Conservation (phyloP, 2,329 filamentous ascomycete genomes). For the Penicillium sp. region DNA sequence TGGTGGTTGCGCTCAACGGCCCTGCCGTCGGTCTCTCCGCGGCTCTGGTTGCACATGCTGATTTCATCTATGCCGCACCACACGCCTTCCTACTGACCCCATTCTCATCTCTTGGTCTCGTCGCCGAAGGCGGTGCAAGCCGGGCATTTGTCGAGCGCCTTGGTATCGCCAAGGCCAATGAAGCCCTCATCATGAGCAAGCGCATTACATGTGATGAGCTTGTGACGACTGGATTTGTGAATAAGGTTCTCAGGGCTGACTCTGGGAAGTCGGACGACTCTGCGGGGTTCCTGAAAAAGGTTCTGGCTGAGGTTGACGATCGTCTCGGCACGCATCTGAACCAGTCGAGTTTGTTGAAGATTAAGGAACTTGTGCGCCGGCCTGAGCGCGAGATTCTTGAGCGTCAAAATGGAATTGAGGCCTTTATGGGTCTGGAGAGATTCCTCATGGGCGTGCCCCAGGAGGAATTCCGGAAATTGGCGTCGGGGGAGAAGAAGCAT, state of each 20-base stretch:
- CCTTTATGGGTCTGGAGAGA: slow-evolving; percentile 75
- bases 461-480: slow-evolving; percentile 79
- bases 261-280: slow-evolving; percentile 55
- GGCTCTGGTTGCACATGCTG: slow-evolving; percentile 72
- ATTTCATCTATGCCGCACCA: slow-evolving; percentile 86
- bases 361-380: slow-evolving; percentile 75
- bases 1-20: slow-evolving; percentile 85
- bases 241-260: slow-evolving; percentile 64
- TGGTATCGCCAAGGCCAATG: slow-evolving; percentile 76
- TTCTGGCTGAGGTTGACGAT: slow-evolving; percentile 75
- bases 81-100: slow-evolving; percentile 82
- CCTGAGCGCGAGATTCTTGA: slow-evolving; percentile 69
- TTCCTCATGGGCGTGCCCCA: slow-evolving; percentile 78
- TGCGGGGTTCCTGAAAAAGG: slow-evolving; percentile 62
- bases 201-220: slow-evolving; percentile 68
- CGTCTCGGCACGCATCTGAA: slow-evolving; percentile 72
- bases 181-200: slow-evolving; percentile 87
- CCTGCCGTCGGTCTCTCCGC: slow-evolving; percentile 84
- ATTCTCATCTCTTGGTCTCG: slow-evolving; percentile 82
- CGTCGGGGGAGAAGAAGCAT: slow-evolving; percentile 84
- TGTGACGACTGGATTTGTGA: slow-evolving; percentile 72
- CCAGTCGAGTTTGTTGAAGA: slow-evolving; percentile 69
- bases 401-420: slow-evolving; percentile 71
- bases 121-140: slow-evolving; percentile 79
- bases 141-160: slow-evolving; percentile 72